Percentiles rank a stretch among this genome's conserved stretches.
Conservation (phyloP, 805 yeast genomes). For the Saturnispora zaruensis region DNA sequence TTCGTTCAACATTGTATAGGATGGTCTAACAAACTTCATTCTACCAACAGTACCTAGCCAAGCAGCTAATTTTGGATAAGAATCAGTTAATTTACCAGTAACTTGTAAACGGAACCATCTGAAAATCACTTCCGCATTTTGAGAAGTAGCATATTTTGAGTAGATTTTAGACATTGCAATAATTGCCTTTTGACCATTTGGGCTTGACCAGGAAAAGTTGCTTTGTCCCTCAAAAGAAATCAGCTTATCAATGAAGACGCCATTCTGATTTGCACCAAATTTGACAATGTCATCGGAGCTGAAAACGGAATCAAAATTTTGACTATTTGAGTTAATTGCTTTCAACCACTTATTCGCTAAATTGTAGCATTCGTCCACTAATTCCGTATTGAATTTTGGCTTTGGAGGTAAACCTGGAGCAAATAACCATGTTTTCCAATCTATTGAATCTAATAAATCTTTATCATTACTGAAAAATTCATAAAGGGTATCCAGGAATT, state of each 20-base stretch:
- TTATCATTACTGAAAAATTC: constrained; percentile 43
- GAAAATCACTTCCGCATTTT: constrained; percentile 74
- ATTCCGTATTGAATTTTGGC: constrained; percentile 68
- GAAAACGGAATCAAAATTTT: constrained; percentile 31
- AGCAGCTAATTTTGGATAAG: constrained; percentile 50
- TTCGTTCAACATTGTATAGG: constrained; percentile 53
- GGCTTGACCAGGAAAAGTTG: constrained; percentile 32
- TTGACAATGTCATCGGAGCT: constrained; percentile 39
- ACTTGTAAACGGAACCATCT: constrained; percentile 69
- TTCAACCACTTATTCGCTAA: constrained; percentile 61
- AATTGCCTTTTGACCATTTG: constrained; percentile 28
- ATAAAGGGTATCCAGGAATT: constrained; percentile 68
- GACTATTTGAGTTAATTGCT: constrained; percentile 27
- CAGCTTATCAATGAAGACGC: constrained; percentile 68
- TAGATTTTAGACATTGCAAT: constrained; percentile 25
- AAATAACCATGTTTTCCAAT: constrained; percentile 81
- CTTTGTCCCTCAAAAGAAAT: constrained; percentile 38
- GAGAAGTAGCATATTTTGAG: constrained; percentile 40
- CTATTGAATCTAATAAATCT: constrained; percentile 54
- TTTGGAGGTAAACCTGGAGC: constrained; percentile 84
- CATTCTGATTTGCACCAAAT: constrained; percentile 69
- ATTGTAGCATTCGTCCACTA: constrained; percentile 63
- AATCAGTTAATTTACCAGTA: constrained; percentile 38
- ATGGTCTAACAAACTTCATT: constrained; percentile 91
- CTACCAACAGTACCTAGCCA: constrained; percentile 92